Percentiles rank a stretch among this genome's conserved stretches.
phyloP scores from a whole-genome alignment of 257 asterid species.

The Solanum lignicaule region DNA sequence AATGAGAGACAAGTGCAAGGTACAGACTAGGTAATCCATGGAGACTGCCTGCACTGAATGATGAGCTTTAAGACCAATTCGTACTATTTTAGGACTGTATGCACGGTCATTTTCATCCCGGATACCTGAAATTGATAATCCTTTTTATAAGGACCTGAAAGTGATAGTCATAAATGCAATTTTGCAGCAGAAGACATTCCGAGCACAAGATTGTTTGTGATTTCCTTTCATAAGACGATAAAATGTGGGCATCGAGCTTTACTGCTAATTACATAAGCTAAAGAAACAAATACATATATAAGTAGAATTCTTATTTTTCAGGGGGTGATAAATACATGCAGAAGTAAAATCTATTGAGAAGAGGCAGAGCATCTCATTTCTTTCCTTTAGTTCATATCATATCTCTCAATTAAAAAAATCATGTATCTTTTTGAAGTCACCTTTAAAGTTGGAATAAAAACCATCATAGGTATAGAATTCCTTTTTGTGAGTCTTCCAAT shows the following conservation, averaged over 20 bases:
- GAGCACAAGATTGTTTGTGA: neutral
- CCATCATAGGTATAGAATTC: neutral
- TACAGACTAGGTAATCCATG: slow-evolving; percentile 82
- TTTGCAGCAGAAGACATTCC: neutral
- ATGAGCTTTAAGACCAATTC: slow-evolving; percentile 88
- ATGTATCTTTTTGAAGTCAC: neutral
- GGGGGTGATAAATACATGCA: neutral
- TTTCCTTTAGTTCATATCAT: neutral
- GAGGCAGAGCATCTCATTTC: neutral
- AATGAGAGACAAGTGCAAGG: slow-evolving; percentile 1
- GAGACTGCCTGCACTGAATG: slow-evolving; percentile 92
- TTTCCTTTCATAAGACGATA: neutral
- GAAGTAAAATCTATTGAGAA: neutral
- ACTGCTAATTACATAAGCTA: neutral
- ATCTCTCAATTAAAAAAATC: neutral
- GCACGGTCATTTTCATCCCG: slow-evolving; percentile 79
- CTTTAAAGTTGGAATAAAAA: neutral
- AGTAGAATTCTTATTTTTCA: neutral
- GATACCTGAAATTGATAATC: slow-evolving; percentile 49
- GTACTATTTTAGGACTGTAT: slow-evolving; percentile 90
- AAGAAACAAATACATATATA: neutral
- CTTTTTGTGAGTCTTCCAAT: neutral
- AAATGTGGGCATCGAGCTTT: neutral
- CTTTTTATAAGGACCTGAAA: slow-evolving; percentile 32
- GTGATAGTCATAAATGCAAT: neutral